Evolutionary conservation across 2,329 filamentous ascomycete genomes (phyloP).

Genomic region (Colletotrichum endophyticum): DNA sequence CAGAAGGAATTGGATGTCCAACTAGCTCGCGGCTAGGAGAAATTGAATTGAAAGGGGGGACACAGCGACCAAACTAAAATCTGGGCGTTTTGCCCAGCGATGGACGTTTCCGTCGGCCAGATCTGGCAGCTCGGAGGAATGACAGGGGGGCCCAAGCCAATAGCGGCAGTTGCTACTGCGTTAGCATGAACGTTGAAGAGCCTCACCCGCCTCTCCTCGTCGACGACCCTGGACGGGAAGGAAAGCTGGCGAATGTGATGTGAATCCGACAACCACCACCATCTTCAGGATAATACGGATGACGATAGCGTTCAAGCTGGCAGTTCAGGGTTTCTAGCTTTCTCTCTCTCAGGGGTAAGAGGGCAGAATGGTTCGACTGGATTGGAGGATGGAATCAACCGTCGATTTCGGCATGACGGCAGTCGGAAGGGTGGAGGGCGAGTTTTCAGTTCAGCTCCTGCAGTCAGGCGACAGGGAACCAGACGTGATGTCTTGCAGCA

Average conservation of each 20-base stretch:
- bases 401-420: not conserved
- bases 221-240: not conserved
- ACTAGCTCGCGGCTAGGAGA: not conserved
- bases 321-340: not conserved
- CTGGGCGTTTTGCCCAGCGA: slow-evolving; percentile 12
- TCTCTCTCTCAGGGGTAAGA: not conserved
- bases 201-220: not conserved
- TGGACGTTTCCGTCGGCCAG: slow-evolving; percentile 2
- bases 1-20: not conserved
- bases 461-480: not conserved
- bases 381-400: not conserved
- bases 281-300: not conserved
- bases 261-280: not conserved
- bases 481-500: not conserved
- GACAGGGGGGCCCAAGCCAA: not conserved
- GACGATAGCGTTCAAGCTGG: not conserved
- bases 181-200: slow-evolving; percentile 5
- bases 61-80: not conserved
- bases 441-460: not conserved
- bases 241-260: not conserved
- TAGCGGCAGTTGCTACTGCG: not conserved
- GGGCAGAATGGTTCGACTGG: not conserved
- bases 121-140: slow-evolving; percentile 4
- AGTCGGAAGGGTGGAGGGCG: not conserved
- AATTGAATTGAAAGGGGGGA: not conserved